These are phyloP conservation scores for Xylaria sp. DNA, from an alignment of 2,329 filamentous ascomycete genomes.

Conservation along the genomic window DNA sequence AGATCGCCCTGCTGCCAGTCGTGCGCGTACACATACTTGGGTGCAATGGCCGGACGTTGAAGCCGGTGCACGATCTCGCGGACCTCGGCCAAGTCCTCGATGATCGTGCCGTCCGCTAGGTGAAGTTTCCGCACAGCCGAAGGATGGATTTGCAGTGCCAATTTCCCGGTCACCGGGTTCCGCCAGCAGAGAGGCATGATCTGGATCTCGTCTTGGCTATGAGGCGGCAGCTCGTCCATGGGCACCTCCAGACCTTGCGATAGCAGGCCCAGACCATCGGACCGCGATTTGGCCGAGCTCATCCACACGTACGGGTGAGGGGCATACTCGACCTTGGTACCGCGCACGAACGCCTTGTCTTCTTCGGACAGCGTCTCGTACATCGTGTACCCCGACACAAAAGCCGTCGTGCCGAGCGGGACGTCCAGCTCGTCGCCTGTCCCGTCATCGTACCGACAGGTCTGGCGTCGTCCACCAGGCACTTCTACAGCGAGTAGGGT, in stretches of 20 bases:
- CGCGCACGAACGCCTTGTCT: conserved; percentile 74
- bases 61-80: conserved; percentile 74
- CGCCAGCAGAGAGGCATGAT: conserved; percentile 80
- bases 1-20: conserved; percentile 82
- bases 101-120: conserved; percentile 69
- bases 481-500: conserved; percentile 79
- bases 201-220: conserved; percentile 74
- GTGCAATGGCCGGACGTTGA: conserved; percentile 77
- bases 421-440: conserved; percentile 72
- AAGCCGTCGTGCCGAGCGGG: conserved; percentile 79
- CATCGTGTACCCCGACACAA: conserved; percentile 76
- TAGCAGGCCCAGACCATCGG: conserved; percentile 76
- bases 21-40: conserved; percentile 74
- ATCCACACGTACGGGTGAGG: conserved; percentile 88
- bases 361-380: conserved; percentile 72
- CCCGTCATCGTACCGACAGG: conserved; percentile 77
- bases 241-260: conserved; percentile 73
- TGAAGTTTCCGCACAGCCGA: conserved; percentile 76
- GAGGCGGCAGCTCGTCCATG: conserved; percentile 67
- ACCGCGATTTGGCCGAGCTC: conserved; percentile 71
- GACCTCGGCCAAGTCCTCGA: conserved; percentile 74
- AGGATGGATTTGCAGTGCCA: conserved; percentile 79
- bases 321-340: conserved; percentile 77
- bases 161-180: conserved; percentile 74
- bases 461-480: conserved; percentile 72